phyloP scores from a whole-genome alignment of 139 green algal species.

The Micractinium sp. region DNA sequence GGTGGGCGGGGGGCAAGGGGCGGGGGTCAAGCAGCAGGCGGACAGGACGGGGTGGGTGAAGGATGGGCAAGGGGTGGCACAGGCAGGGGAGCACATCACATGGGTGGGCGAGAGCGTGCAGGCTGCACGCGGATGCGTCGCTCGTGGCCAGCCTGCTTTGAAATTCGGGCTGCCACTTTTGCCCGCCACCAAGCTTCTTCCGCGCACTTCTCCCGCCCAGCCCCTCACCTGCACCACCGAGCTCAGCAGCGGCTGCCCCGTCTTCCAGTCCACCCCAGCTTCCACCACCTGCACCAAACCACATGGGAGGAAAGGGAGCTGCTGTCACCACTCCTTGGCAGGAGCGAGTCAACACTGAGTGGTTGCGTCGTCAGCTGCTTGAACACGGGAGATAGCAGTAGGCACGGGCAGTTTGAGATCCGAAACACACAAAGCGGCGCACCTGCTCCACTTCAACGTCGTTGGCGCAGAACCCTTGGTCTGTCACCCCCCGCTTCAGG shows the following conservation, averaged over 20 bases:
- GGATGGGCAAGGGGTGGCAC: background rate
- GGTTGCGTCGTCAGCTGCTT: background rate
- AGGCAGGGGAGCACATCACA: background rate
- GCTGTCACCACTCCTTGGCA: background rate
- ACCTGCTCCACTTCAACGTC: constrained; percentile 94
- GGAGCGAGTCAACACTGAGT: background rate
- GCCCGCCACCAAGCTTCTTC: too few relatives aligned
- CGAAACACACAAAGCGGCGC: too few relatives aligned
- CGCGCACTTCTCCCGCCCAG: background rate
- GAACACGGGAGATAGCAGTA: background rate
- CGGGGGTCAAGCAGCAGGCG: too few relatives aligned
- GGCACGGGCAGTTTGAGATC: too few relatives aligned
- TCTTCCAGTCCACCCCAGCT: constrained; percentile 71
- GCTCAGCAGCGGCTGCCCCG: constrained; percentile 63
- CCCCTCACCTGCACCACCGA: constrained; percentile 84
- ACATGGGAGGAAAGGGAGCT: background rate
- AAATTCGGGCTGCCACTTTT: too few relatives aligned
- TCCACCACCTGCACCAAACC: constrained; percentile 55
- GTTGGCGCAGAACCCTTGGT: constrained; percentile 90
- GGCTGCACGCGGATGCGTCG: too few relatives aligned
- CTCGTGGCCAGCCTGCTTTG: too few relatives aligned
- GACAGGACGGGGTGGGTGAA: too few relatives aligned
- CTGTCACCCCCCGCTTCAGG: constrained; percentile 92
- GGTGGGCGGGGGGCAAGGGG: too few relatives aligned
- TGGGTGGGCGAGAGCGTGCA: too few relatives aligned